Evolutionary conservation across 306 rosid species (phyloP).

Genomic region (Trichosanthes cucumerina): DNA sequence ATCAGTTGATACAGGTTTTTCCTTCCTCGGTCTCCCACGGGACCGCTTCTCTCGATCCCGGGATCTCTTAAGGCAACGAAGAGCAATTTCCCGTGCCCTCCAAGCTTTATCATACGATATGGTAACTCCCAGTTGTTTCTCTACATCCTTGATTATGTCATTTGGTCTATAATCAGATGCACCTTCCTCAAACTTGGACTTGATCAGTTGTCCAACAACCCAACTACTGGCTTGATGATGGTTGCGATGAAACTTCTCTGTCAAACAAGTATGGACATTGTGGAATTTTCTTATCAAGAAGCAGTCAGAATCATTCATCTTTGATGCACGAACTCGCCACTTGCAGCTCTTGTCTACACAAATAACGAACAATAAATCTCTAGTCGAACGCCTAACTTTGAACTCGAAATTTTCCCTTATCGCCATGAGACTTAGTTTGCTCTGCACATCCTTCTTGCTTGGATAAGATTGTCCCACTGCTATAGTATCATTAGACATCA

Average conservation of each 20-base stretch:
- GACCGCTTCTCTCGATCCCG: background rate
- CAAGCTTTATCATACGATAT: slow-evolving; percentile 19
- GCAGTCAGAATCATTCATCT: background rate
- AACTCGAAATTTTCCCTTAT: slow-evolving; percentile 5
- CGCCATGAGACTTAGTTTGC: slow-evolving; percentile 15
- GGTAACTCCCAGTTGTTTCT: slow-evolving; percentile 13
- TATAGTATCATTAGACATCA: slow-evolving; percentile 3
- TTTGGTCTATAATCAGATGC: slow-evolving; percentile 12
- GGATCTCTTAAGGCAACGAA: background rate
- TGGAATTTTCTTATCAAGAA: slow-evolving; percentile 13
- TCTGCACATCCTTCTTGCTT: slow-evolving; percentile 10
- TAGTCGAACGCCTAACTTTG: slow-evolving; percentile 9
- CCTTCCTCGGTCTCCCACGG: slow-evolving; percentile 12
- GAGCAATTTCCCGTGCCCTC: slow-evolving; percentile 16
- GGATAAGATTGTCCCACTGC: slow-evolving; percentile 7
- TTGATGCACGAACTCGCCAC: slow-evolving; percentile 17
- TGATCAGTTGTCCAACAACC: slow-evolving; percentile 17
- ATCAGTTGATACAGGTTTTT: background rate
- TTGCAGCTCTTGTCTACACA: slow-evolving; percentile 15
- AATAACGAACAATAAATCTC: background rate
- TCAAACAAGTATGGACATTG: slow-evolving; percentile 15
- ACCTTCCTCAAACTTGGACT: slow-evolving; percentile 13
- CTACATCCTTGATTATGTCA: slow-evolving; percentile 20
- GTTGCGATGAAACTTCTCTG: background rate
- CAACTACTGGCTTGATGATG: slow-evolving; percentile 25